Evolutionary conservation across 148 eudicot genomes (phyloP).

Genomic region (Vaccinium corymbosum): DNA sequence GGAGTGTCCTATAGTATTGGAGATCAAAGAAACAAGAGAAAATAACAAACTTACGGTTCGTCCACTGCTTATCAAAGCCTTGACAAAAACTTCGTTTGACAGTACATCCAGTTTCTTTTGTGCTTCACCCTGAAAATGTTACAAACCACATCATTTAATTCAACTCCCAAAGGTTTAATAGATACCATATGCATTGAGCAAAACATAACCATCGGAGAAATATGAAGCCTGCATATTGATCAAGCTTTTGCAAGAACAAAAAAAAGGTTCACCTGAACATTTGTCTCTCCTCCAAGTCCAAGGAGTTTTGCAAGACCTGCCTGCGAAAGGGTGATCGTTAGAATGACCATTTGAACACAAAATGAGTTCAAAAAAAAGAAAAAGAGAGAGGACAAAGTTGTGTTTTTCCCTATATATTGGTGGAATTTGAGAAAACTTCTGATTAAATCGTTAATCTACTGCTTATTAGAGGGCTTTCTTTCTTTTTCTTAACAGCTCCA

Average conservation of each 20-base stretch:
- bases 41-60: slow-evolving; percentile 68
- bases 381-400: background rate
- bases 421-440: background rate
- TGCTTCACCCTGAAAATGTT: slow-evolving; percentile 70
- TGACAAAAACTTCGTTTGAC: slow-evolving; percentile 88
- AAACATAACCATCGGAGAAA: slow-evolving; percentile 2
- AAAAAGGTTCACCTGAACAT: slow-evolving; percentile 56
- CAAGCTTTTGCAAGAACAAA: slow-evolving; percentile 12
- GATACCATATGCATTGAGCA: background rate
- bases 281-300: slow-evolving; percentile 98
- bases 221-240: background rate
- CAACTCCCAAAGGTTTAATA: background rate
- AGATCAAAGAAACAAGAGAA: background rate
- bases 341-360: background rate
- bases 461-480: no score
- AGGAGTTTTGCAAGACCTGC: slow-evolving; percentile 97
- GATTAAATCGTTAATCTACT: background rate
- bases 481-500: no score
- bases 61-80: slow-evolving; percentile 88
- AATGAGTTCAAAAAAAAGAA: background rate
- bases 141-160: background rate
- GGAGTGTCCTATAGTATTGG: slow-evolving; percentile 5
- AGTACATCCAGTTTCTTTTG: slow-evolving; percentile 96
- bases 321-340: slow-evolving; percentile 31
- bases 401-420: background rate